Evolutionary conservation across 2,329 filamentous ascomycete species (phyloP).

Genomic region (Aspergillus sojae): DNA sequence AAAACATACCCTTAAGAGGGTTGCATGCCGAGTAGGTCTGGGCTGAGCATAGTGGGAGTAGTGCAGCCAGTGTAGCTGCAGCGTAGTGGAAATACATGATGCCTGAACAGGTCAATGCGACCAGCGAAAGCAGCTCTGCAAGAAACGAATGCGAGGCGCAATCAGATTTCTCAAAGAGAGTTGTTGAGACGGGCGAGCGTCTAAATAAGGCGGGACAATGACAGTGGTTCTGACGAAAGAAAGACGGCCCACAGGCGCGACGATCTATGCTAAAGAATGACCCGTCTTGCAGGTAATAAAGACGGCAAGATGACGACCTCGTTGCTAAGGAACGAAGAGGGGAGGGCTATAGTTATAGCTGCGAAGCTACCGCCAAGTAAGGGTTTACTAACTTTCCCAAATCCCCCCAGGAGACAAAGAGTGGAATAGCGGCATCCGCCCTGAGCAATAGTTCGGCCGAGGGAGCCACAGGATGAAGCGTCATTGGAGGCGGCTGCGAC

Average conservation of each 20-base stretch:
- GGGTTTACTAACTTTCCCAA: neutral
- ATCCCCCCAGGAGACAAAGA: constrained; percentile 4
- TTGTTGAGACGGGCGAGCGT: neutral
- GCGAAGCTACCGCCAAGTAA: constrained; percentile 9
- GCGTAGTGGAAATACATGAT: constrained; percentile 38
- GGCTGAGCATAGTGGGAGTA: constrained; percentile 48
- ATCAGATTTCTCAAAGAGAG: neutral
- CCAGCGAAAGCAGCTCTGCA: constrained; percentile 2
- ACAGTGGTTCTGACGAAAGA: neutral
- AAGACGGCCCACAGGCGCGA: neutral
- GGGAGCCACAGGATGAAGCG: constrained; percentile 2
- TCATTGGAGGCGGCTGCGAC: constrained; percentile 14
- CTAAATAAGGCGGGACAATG: constrained; percentile 8
- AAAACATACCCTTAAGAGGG: constrained; percentile 51
- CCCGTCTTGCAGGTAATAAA: constrained; percentile 7
- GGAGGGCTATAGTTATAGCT: neutral
- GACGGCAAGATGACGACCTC: constrained; percentile 9
- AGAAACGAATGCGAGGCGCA: constrained; percentile 5
- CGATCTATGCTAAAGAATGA: constrained; percentile 9
- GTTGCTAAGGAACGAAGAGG: constrained; percentile 9
- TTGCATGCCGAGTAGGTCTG: constrained; percentile 80
- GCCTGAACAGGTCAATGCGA: constrained; percentile 4
- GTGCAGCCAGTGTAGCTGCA: constrained; percentile 33
- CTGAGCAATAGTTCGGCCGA: neutral
- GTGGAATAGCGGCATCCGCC: constrained; percentile 1